Base-by-base conservation (phyloP, 345 rosid species). In the Eucalyptus curtisii region DNA sequence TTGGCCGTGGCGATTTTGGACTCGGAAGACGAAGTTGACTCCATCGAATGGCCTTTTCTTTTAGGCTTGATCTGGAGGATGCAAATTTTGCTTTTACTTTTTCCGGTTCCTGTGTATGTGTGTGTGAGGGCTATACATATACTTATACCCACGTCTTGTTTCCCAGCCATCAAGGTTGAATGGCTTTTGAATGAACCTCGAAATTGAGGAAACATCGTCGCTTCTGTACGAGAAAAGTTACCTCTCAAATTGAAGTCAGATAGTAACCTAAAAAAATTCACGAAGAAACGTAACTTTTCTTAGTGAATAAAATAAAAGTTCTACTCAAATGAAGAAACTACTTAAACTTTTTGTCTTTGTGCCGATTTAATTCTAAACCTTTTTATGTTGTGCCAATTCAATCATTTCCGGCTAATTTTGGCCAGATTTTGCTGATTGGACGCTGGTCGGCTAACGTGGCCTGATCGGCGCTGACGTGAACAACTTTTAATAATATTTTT, bases 1-100 rank as follows among this genome's bases (percentile, higher is more conserved):
- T 90, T 92, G 22, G 90, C 88, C 25, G 90, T 91, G 91, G 89
- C 90, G 37, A 89, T 68, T 27, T 88, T 89, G 68, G 87, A 48
- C 53, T 86, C 87, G 48, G 89, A 87, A 7, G 90, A 49, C 4
- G 92, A 87, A 86, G 82, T 30, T 12, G 87, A 10, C 27, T 71
- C 89, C 92, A 89, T 90, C 27, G 45, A 71, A 17, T 14, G n/a
- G 53, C 57, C 15, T 55, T 86, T 27, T 40, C 19, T 42, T 86
- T 12, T 20, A 5, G 30, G 45, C 19, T 57, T 24, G 25, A 31
- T 40, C 42, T 33, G 49, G 71, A 37, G 5, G 81, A 71, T 14
- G 37, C 19, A 7, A 64, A 64, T 30, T n/a, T 64, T n/a, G 0
- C 16, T n/a, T 55, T 64, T 64, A 10, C 71, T 64, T 27, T 57